Conservation (phyloP, 495 filamentous ascomycete species). For the Diplogelasinospora grovesii region DNA sequence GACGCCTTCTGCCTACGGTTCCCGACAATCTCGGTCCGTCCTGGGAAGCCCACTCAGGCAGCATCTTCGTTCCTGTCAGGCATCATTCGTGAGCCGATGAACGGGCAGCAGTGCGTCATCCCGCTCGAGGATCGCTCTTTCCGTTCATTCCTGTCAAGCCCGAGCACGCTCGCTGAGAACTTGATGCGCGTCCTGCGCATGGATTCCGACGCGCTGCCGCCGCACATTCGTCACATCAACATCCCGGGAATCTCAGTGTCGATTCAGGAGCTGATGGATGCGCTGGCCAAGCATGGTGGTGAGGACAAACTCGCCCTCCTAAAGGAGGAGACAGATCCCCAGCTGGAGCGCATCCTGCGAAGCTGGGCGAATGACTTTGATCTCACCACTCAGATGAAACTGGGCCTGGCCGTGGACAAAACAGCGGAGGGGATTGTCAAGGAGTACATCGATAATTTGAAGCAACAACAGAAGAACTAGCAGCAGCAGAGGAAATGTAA, state of each 20-base stretch:
- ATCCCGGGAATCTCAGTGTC: constrained; percentile 67
- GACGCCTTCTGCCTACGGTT: constrained; percentile 63
- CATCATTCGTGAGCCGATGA: constrained; percentile 49
- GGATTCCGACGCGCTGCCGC: constrained; percentile 47
- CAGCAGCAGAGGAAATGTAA: too few relatives aligned
- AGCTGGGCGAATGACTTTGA: constrained; percentile 68
- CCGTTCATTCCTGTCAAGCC: constrained; percentile 62
- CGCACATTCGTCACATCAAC: constrained; percentile 58
- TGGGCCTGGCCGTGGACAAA: constrained; percentile 56
- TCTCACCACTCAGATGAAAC: constrained; percentile 44
- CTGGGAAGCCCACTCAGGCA: constrained; percentile 67
- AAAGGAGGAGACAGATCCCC: constrained; percentile 58
- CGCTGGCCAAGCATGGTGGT: constrained; percentile 62
- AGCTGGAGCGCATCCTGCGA: constrained; percentile 62
- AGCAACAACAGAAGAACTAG: constrained; percentile 20
- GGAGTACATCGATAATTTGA: constrained; percentile 36
- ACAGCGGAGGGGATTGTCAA: constrained; percentile 24
- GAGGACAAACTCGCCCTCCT: constrained; percentile 58
- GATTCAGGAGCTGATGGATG: constrained; percentile 69
- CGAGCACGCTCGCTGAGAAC: constrained; percentile 63
- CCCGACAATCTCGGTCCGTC: constrained; percentile 68
- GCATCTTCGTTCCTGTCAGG: constrained; percentile 69
- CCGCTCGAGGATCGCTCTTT: constrained; percentile 53
- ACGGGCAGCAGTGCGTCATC: constrained; percentile 57
- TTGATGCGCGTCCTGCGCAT: constrained; percentile 56